These are phyloP conservation scores for Ophiostoma triangulosporum DNA, from an alignment of 2,329 filamentous ascomycete genomes.

Conservation along the genomic window DNA sequence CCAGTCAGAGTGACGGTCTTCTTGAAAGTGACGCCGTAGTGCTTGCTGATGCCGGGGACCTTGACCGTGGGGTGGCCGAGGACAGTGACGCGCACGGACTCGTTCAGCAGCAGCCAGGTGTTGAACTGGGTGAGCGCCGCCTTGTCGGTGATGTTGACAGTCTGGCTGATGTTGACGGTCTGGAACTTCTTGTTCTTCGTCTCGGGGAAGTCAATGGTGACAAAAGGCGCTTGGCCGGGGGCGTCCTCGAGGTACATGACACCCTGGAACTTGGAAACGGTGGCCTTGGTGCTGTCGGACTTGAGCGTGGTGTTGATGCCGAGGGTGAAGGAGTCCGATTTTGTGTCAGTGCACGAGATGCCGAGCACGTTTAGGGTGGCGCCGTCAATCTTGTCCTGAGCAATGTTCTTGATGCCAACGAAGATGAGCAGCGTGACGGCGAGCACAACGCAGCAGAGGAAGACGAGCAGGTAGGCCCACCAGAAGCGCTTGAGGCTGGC, in stretches of 20 bases:
- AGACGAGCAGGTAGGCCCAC: slow-evolving; percentile 44
- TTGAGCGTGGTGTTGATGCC: slow-evolving; percentile 42
- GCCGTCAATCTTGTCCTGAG: slow-evolving; percentile 40
- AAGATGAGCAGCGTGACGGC: slow-evolving; percentile 44
- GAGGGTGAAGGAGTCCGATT: slow-evolving; percentile 33
- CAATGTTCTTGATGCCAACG: slow-evolving; percentile 41
- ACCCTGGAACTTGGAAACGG: slow-evolving; percentile 36
- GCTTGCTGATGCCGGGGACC: slow-evolving; percentile 33
- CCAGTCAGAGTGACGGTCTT: slow-evolving; percentile 34
- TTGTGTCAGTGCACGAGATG: slow-evolving; percentile 35
- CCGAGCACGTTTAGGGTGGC: slow-evolving; percentile 38
- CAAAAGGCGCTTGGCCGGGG: slow-evolving; percentile 33
- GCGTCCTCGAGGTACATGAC: slow-evolving; percentile 41
- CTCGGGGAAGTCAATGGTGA: slow-evolving; percentile 36
- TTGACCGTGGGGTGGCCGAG: slow-evolving; percentile 38
- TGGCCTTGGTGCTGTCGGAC: slow-evolving; percentile 38
- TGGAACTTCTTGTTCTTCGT: slow-evolving; percentile 35
- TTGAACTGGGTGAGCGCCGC: slow-evolving; percentile 42
- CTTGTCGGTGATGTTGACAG: slow-evolving; percentile 31
- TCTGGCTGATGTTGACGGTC: slow-evolving; percentile 38
- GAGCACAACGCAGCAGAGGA: slow-evolving; percentile 36
- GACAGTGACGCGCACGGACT: slow-evolving; percentile 36
- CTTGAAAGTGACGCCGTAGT: slow-evolving; percentile 39
- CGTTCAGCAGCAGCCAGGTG: slow-evolving; percentile 36
- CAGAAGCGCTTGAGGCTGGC: slow-evolving; percentile 41